Conservation (phyloP, 345 rosid genomes). For the Lenwebbia sp. region DNA sequence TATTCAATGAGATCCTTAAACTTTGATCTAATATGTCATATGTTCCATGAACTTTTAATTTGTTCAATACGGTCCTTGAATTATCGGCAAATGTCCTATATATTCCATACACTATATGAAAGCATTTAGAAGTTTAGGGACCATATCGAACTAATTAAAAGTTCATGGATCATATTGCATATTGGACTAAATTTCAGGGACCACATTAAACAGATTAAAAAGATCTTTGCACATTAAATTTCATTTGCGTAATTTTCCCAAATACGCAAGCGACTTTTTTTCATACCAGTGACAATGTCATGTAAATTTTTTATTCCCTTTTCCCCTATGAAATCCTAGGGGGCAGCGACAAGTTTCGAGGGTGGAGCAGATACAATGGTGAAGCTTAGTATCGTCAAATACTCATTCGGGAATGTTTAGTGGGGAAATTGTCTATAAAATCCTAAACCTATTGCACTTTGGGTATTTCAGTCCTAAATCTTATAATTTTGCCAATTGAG, state of each 20-base stretch:
- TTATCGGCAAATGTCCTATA: fast-evolving
- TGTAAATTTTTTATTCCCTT: not conserved
- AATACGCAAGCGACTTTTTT: not conserved
- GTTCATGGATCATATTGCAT: fast-evolving
- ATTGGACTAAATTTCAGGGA: fast-evolving
- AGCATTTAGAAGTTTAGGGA: not conserved
- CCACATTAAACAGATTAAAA: too few species aligned
- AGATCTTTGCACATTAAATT: too few species aligned
- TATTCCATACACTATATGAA: fast-evolving
- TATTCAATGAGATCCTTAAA: too few species aligned
- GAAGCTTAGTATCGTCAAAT: not conserved
- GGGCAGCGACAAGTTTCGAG: not conserved
- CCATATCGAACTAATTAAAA: fast-evolving
- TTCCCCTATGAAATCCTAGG: not conserved
- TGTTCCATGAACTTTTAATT: fast-evolving
- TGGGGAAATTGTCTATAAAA: too few species aligned
- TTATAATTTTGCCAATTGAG: too few species aligned
- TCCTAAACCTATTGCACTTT: too few species aligned
- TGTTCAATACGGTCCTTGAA: fast-evolving
- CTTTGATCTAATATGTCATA: fast-evolving
- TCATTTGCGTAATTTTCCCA: not conserved
- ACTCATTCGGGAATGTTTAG: not conserved
- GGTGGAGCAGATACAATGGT: not conserved
- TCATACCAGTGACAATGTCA: not conserved
- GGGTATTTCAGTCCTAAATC: too few species aligned